Evolutionary conservation across 148 eudicot species (phyloP), one percentile per base, ranked within the genome.

Genomic region (Arctostaphylos glauca): DNA sequence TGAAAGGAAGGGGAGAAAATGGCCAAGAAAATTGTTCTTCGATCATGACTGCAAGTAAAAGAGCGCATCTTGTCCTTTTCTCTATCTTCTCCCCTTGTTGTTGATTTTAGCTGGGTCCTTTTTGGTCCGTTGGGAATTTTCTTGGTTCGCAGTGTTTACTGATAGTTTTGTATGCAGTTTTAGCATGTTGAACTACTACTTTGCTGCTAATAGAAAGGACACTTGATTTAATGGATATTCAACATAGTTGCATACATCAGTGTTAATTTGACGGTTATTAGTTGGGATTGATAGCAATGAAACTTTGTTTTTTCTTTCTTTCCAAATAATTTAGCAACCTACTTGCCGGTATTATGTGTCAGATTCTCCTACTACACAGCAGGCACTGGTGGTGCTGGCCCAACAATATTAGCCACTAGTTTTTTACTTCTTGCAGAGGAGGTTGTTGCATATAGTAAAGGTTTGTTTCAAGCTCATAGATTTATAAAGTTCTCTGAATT

Each of bases 311-410:
- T 80, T 62, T 5, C 74, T 14, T 31, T 44, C 16, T 38, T 38
- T 52, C 41, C 12, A 0, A 38, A 76, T 6, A 67, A 66, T 71
- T 53, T 75, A 74, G 64, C 52, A 67, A 54, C 77, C 81, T 53
- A 75, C 54, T 7, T 54, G 67, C 56, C 80, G 70, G 49, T 79
- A 64, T 78, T 83, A 81, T 38, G 68, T 83, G 43, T 85, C 91
- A 96, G 99, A 87, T 96, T 96, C 91, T 96, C 92, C 58, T 96
- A 96, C 89, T 94, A 88, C 80, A 96, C 99, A 50, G 99, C 99
- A 76, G 99, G 99, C 84, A 88, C 92, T 83, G 99, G 99, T 82
- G 99, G 99, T 86, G 99, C 94, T 83, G 99, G 99, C 70, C 99
- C 99, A 74, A 94, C 99, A 54, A 96, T 96, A 87, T 86, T 96